Conservation (phyloP, 768 basidiomycete genomes). For the Suillus subluteus region DNA sequence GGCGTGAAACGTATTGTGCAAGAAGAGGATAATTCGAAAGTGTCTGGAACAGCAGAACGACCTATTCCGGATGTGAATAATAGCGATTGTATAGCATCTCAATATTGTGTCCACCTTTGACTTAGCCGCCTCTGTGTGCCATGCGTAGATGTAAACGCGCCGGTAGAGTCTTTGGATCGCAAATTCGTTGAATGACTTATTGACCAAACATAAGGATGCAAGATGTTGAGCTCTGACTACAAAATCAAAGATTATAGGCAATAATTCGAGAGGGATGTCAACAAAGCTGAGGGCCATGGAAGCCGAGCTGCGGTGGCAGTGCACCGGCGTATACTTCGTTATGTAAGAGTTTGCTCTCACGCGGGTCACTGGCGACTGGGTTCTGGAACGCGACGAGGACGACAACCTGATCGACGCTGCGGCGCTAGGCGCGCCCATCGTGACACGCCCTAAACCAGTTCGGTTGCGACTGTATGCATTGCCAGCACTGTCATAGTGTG, state of each 20-base stretch:
- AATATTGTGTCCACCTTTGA: slow-evolving; percentile 46
- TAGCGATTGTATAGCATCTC: background rate
- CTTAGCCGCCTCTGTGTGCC: slow-evolving; percentile 70
- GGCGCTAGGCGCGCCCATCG: too few species aligned
- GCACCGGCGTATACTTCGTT: background rate
- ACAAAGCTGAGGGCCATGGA: slow-evolving; percentile 46
- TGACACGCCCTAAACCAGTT: too few species aligned
- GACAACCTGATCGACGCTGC: too few species aligned
- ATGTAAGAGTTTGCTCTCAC: background rate
- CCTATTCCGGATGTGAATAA: slow-evolving; percentile 40
- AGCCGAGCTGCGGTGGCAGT: background rate
- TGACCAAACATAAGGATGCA: slow-evolving; percentile 57
- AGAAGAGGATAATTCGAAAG: slow-evolving; percentile 57
- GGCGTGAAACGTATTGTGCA: slow-evolving; percentile 55
- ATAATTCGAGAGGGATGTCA: slow-evolving; percentile 69
- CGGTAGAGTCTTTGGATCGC: slow-evolving; percentile 58
- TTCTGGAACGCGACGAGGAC: too few species aligned
- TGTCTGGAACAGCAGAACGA: slow-evolving; percentile 62
- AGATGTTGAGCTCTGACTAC: slow-evolving; percentile 58
- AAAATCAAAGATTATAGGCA: slow-evolving; percentile 56
- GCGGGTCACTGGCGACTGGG: too few species aligned
- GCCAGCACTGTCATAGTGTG: background rate
- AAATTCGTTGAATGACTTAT: slow-evolving; percentile 54
- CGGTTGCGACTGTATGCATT: too few species aligned
- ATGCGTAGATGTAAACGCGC: slow-evolving; percentile 64